Conservation (phyloP, 139 green algal genomes). For the Chlorella sp. region DNA sequence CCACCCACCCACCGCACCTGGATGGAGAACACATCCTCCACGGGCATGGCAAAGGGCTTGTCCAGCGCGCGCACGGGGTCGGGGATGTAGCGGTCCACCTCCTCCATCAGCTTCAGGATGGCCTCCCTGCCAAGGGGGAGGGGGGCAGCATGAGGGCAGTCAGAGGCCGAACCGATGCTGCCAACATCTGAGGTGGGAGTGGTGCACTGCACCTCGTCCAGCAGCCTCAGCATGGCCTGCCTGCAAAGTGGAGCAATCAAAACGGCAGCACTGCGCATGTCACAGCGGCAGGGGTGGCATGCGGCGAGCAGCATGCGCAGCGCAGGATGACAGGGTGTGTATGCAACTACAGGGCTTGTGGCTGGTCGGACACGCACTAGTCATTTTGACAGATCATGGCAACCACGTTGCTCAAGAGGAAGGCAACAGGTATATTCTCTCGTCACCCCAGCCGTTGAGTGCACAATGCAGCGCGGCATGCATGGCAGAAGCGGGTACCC, state of each 20-base stretch:
- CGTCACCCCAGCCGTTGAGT: conserved; percentile 8
- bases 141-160: too few species aligned
- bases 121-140: conserved; percentile 70
- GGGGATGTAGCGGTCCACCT: conserved; percentile 88
- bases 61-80: conserved; percentile 87
- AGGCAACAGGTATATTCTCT: conserved; percentile 32
- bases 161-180: too few species aligned
- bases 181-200: background rate
- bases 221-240: too few species aligned
- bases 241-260: too few species aligned
- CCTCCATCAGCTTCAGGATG: conserved; percentile 94
- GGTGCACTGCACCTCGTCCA: background rate
- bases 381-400: background rate
- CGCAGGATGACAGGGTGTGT: too few species aligned
- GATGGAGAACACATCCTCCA: conserved; percentile 99
- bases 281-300: too few species aligned
- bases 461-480: background rate
- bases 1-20: conserved; percentile 37
- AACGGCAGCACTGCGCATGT: too few species aligned
- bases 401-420: conserved; percentile 22
- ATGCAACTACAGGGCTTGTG: too few species aligned
- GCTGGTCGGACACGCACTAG: conserved; percentile 8
- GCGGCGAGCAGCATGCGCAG: too few species aligned
- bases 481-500: background rate
- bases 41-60: conserved; percentile 97